Evolutionary conservation across 2,329 filamentous ascomycete species (phyloP), one percentile per base, ranked within the genome.

Genomic region (Alternaria brassicae): DNA sequence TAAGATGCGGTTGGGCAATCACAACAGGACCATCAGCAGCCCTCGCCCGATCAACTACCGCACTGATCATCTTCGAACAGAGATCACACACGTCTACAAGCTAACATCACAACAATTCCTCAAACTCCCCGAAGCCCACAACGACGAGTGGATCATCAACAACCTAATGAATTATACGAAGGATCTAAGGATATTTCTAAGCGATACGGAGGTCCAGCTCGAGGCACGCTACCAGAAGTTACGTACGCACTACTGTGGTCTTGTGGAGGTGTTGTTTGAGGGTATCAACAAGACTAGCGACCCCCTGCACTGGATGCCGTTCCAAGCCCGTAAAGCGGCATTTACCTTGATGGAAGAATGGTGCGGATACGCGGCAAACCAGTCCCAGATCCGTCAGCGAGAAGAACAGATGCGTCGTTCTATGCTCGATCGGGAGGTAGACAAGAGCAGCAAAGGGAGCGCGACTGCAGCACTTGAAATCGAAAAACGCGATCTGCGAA

Each of bases 291-390:
- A 89, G 51, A 92, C 92, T 0, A 89, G 88, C 61, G 92, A 97
- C 60, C 91, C 93, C 2, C 89, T 92, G 4, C 86, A 92, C 30
- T 99, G 95, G 94, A 95, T 99, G 87, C 93, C 95, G 0, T 99
- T 99, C 72, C 95, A 99, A 76, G 92, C 93, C 12, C 86, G 96
- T 39, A 97, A 97, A 75, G 97, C 95, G 5, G 91, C 94, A 0
- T 99, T 99, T 73, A 89, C 93, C 0, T 81, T 99, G 47, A 98
- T 99, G 93, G 95, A 99, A 78, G 94, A 98, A 66, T 99, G 96
- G 96, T 99, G 95, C 75, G 95, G 95, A 2, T 97, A 96, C 76
- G 97, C 93, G 7, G 92, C 93, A 0, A 97, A 97, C 65, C 92
- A 96, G 74, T 84, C 81, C 13, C 91, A 96, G 65, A 91, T 97